Conservation (phyloP, 2,329 filamentous ascomycete genomes). For the Purpureocillium takamizusanense region DNA sequence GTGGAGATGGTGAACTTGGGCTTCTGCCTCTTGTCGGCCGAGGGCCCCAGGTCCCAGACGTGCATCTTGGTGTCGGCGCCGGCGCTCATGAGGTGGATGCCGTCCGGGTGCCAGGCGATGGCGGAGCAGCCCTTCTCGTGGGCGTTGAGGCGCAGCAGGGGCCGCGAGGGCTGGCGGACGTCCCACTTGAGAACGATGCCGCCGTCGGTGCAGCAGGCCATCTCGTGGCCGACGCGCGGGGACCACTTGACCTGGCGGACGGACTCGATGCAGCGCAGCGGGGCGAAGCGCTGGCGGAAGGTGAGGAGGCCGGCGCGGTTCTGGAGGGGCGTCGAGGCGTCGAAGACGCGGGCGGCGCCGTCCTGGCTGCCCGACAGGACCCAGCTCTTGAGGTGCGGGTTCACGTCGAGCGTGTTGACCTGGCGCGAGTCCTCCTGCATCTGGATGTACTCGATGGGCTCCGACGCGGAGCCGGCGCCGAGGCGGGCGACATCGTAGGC, state of each 20-base stretch:
- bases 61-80: constrained; percentile 53
- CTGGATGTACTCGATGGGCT: constrained; percentile 46
- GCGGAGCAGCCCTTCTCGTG: constrained; percentile 52
- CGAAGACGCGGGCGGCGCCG: constrained; percentile 53
- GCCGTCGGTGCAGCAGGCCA: constrained; percentile 56
- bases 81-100: constrained; percentile 54
- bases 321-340: constrained; percentile 40
- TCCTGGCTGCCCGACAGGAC: constrained; percentile 56
- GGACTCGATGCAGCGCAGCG: constrained; percentile 26
- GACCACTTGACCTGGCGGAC: constrained; percentile 59
- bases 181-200: constrained; percentile 58
- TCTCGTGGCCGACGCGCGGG: constrained; percentile 49
- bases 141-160: constrained; percentile 49
- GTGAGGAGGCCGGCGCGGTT: constrained; percentile 39
- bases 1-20: constrained; percentile 53
- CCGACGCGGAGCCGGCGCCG: constrained; percentile 27
- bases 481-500: constrained; percentile 50
- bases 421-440: constrained; percentile 54
- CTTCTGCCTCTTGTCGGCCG: constrained; percentile 55
- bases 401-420: constrained; percentile 55
- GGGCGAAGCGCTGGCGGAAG: constrained; percentile 37
- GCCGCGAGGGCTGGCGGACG: constrained; percentile 42
- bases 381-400: constrained; percentile 47
- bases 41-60: constrained; percentile 55
- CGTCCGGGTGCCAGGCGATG: constrained; percentile 60